Evolutionary conservation across 495 filamentous ascomycete genomes (phyloP), one percentile per base, ranked within the genome.

Genomic region (Articulospora tetracladia): DNA sequence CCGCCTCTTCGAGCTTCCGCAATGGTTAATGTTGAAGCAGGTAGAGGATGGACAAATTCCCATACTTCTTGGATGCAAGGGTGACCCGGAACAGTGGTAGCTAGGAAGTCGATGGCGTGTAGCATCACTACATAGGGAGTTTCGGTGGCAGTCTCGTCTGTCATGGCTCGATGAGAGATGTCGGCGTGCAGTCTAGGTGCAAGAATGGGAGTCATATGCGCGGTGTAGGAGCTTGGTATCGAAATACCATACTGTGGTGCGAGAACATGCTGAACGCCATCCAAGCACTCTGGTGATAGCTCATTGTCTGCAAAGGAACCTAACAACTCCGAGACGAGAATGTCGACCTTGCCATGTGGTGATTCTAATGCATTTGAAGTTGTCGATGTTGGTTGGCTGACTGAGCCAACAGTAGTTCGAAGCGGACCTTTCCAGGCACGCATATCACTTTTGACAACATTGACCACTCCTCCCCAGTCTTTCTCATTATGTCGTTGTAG

Each of bases 361-460:
- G 66, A 60, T 2, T 25, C 50, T 20, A 32, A 32, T 2, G 52
- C 53, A 22, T 15, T 28, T 24, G 55, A 10, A 15, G 56, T 22
- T 1, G 62, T 59, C 24, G 54, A 52, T 12, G 63, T 55, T 12
- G 64, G 56, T 23, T 66, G 54, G 6, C 64, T 63, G 52, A 68
- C 59, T 11, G 61, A 53, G 12, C 46, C 49, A 26, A 15, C 30
- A 10, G 23, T 25, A 19, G 25, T 66, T 12, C 73, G 59, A 4
- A 85, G 74, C 1, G 86, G 85, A 0, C 95, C 95, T 66, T 89
- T 90, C 95, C 94, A 99, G 36, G 86, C 84, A 28, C 94, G 86
- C 94, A 99, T 99, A 71, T 99, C 94, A 2, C 92, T 96, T 70
- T 96, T 93, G 39, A 97, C 88, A 8, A 99, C 81, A 0, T 81